Percentiles rank a stretch among this genome's conserved stretches.
Conservation (phyloP, 2,329 filamentous ascomycete genomes). For the Dactylonectria macrodidyma region DNA sequence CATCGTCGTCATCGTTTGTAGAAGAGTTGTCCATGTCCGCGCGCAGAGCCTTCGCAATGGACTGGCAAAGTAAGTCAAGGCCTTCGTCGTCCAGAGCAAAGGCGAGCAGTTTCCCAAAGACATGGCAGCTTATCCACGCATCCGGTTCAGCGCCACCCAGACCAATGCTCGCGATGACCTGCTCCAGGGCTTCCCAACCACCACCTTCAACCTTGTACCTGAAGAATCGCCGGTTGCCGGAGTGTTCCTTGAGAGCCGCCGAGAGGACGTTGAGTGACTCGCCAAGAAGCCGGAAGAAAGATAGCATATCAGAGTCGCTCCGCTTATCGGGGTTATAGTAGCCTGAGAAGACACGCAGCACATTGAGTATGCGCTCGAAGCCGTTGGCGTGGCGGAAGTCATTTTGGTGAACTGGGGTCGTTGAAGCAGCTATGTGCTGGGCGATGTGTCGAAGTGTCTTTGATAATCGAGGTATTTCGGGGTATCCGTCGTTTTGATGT, state of each 20-base stretch:
- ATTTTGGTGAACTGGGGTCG: slow-evolving; percentile 74
- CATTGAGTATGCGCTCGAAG: slow-evolving; percentile 80
- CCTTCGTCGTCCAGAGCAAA: slow-evolving; percentile 86
- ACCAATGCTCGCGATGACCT: slow-evolving; percentile 78
- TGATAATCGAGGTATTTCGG: slow-evolving; percentile 63
- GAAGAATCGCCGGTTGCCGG: slow-evolving; percentile 92
- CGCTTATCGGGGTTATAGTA: slow-evolving; percentile 80
- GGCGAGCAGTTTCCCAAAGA: slow-evolving; percentile 86
- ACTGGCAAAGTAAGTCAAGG: slow-evolving; percentile 77
- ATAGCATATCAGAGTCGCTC: slow-evolving; percentile 73
- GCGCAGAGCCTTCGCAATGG: slow-evolving; percentile 57
- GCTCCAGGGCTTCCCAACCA: slow-evolving; percentile 84
- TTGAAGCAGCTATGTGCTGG: slow-evolving; percentile 69
- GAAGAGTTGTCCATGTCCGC: slow-evolving; percentile 47
- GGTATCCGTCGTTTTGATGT: slow-evolving; percentile 59
- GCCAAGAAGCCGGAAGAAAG: slow-evolving; percentile 79
- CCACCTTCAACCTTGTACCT: slow-evolving; percentile 80
- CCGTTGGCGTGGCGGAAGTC: slow-evolving; percentile 86
- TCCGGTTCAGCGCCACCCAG: slow-evolving; percentile 77
- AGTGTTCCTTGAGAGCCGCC: slow-evolving; percentile 81
- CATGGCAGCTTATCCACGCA: slow-evolving; percentile 76
- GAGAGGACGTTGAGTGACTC: slow-evolving; percentile 81
- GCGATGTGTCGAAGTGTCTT: slow-evolving; percentile 76
- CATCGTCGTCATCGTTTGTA: slow-evolving; percentile 51
- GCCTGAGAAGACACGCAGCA: slow-evolving; percentile 79